Percentiles rank a stretch among this genome's conserved stretches.
Conservation (phyloP, 2,329 filamentous ascomycete species). For the Claviceps fusiformis region DNA sequence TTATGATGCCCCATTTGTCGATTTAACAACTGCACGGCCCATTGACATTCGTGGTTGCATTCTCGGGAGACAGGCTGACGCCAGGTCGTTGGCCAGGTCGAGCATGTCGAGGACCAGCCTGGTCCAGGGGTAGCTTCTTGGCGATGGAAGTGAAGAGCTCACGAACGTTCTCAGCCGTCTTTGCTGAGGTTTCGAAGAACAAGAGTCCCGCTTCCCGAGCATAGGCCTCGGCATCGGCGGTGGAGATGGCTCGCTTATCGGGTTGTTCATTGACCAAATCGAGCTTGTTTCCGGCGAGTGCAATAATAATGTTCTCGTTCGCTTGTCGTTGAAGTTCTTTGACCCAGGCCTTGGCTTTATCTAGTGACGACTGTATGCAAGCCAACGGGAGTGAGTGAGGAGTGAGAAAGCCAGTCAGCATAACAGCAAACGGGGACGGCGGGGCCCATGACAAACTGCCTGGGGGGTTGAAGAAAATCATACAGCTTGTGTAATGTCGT, state of each 20-base stretch:
- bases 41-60: slow-evolving; percentile 41
- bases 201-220: slow-evolving; percentile 84
- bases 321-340: slow-evolving; percentile 97
- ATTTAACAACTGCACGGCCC: slow-evolving; percentile 43
- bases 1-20: background rate
- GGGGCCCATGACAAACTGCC: background rate
- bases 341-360: slow-evolving; percentile 99
- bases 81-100: slow-evolving; percentile 49
- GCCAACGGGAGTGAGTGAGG: too few species aligned
- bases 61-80: slow-evolving; percentile 43
- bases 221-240: slow-evolving; percentile 88
- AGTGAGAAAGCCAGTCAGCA: background rate
- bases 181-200: slow-evolving; percentile 97
- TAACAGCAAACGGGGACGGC: background rate
- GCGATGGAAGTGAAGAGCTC: slow-evolving; percentile 96
- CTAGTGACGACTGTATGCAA: slow-evolving; percentile 63
- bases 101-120: slow-evolving; percentile 81
- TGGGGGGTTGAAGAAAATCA: slow-evolving; percentile 16
- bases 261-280: slow-evolving; percentile 90
- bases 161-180: slow-evolving; percentile 90
- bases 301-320: slow-evolving; percentile 99
- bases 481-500: slow-evolving; percentile 99
- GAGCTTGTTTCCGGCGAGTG: slow-evolving; percentile 92
- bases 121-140: slow-evolving; percentile 92
- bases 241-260: slow-evolving; percentile 84